These are phyloP conservation scores for Barnettozyma wickerhamii DNA, from an alignment of 805 yeast genomes.

Conservation along the genomic window DNA sequence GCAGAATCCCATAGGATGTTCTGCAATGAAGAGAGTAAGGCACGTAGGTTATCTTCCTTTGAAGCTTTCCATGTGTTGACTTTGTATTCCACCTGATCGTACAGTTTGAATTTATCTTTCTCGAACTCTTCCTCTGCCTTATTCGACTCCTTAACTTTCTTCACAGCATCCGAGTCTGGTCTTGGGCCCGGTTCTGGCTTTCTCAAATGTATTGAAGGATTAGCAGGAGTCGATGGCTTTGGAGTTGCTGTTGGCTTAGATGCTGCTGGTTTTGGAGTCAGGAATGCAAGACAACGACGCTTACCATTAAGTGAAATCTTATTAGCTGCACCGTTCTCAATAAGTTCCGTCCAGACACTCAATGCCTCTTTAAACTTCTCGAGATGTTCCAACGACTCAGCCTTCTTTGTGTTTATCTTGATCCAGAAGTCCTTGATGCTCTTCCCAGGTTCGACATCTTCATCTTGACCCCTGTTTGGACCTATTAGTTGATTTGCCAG, in stretches of 20 bases:
- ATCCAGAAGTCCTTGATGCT: slow-evolving; percentile 65
- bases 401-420: slow-evolving; percentile 64
- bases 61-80: slow-evolving; percentile 65
- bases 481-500: slow-evolving; percentile 31
- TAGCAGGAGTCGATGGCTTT: slow-evolving; percentile 1
- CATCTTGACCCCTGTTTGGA: slow-evolving; percentile 33
- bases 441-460: slow-evolving; percentile 45
- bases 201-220: slow-evolving; percentile 3
- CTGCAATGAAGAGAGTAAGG: slow-evolving; percentile 66
- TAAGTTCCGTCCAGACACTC: slow-evolving; percentile 51
- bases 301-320: slow-evolving; percentile 73
- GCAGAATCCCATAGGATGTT: slow-evolving; percentile 61
- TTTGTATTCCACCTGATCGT: slow-evolving; percentile 55
- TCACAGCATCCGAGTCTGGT: slow-evolving; percentile 39
- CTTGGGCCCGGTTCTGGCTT: slow-evolving; percentile 11
- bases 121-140: slow-evolving; percentile 44
- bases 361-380: slow-evolving; percentile 70
- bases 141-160: slow-evolving; percentile 46
- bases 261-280: slow-evolving; percentile 51
- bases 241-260: slow-evolving; percentile 25
- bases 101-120: slow-evolving; percentile 52
- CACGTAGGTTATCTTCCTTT: slow-evolving; percentile 77
- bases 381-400: slow-evolving; percentile 78
- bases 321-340: slow-evolving; percentile 64
- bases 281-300: slow-evolving; percentile 64